Percentiles rank a stretch among this genome's conserved stretches.
These are phyloP conservation scores for Xylaria venustula DNA, from an alignment of 495 filamentous ascomycete genomes.

Conservation along the genomic window DNA sequence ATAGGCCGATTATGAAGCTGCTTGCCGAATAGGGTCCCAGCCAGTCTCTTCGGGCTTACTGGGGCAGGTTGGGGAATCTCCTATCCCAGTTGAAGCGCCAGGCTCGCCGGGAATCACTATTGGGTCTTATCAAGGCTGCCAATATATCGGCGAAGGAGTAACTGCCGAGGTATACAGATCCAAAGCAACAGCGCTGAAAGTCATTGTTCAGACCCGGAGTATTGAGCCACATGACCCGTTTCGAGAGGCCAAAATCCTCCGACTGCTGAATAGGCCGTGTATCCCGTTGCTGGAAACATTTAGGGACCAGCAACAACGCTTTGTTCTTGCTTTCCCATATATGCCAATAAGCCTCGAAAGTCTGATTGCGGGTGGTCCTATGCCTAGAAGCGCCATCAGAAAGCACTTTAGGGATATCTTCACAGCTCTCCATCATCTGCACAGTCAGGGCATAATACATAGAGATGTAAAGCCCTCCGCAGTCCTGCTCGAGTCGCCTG, in stretches of 20 bases:
- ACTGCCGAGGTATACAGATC: slow-evolving; percentile 76
- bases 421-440: slow-evolving; percentile 67
- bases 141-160: slow-evolving; percentile 69
- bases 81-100: slow-evolving; percentile 34
- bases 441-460: slow-evolving; percentile 76
- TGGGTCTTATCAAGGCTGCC: slow-evolving; percentile 69
- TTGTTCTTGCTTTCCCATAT: slow-evolving; percentile 83
- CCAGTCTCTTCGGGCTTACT: slow-evolving; percentile 12
- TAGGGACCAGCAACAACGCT: slow-evolving; percentile 62
- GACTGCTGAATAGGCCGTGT: slow-evolving; percentile 42
- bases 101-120: slow-evolving; percentile 37
- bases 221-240: slow-evolving; percentile 76
- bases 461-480: slow-evolving; percentile 93
- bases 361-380: slow-evolving; percentile 48
- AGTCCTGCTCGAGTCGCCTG: slow-evolving; percentile 65
- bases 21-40: slow-evolving; percentile 27
- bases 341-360: slow-evolving; percentile 67
- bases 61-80: slow-evolving; percentile 4
- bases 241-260: slow-evolving; percentile 74
- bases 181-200: slow-evolving; percentile 73
- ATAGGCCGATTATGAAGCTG: slow-evolving; percentile 47
- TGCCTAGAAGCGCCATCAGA: slow-evolving; percentile 30
- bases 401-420: slow-evolving; percentile 66
- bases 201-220: slow-evolving; percentile 71
- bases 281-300: slow-evolving; percentile 72